phyloP scores from a whole-genome alignment of 83 land plant genomes.

The Isoetes engelmannii region DNA sequence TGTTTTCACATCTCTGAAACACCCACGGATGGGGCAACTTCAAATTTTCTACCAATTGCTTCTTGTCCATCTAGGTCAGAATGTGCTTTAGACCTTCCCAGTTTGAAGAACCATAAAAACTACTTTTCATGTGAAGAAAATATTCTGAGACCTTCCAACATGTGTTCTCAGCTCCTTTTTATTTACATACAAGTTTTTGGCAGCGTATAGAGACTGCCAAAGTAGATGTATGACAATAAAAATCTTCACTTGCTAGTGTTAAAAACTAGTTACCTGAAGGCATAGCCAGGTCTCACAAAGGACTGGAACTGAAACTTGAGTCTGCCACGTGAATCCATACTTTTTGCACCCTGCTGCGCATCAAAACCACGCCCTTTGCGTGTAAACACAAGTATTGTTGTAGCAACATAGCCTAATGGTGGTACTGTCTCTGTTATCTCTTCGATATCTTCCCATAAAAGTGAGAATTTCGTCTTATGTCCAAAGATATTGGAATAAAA shows the following conservation, averaged over 20 bases:
- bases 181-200: no score
- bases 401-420: neutral
- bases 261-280: neutral
- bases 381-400: neutral
- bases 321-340: neutral
- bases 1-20: no score
- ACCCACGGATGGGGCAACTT: no score
- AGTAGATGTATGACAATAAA: neutral
- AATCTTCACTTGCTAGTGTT: neutral
- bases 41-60: no score
- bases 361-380: slow-evolving; percentile 2
- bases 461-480: no score
- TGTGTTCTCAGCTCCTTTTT: neutral
- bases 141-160: neutral
- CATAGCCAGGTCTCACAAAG: slow-evolving; percentile 1
- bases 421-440: neutral
- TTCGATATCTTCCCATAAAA: slow-evolving; percentile 7
- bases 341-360: neutral
- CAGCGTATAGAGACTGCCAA: no score
- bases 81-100: no score
- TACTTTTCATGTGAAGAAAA: no score
- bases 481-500: no score
- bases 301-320: slow-evolving; percentile 12
- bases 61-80: no score
- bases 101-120: no score